Conservation (phyloP, 768 basidiomycete genomes). For the Mycena filopes region DNA sequence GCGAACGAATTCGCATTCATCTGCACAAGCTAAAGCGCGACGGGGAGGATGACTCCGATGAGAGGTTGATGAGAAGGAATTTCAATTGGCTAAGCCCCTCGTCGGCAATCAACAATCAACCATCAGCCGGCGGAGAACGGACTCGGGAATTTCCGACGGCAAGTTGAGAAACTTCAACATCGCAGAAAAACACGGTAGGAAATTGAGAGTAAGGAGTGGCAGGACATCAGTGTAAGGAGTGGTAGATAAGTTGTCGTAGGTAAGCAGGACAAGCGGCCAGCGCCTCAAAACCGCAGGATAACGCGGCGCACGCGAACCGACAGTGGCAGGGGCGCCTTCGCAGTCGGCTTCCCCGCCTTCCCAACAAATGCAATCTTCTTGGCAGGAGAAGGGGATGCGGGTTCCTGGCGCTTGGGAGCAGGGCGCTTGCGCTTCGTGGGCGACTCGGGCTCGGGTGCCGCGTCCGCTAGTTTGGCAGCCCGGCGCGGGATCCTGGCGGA, state of each 20-base stretch:
- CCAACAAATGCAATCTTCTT: conserved; percentile 15
- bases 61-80: no score
- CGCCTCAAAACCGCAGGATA: conserved; percentile 10
- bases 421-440: conserved; percentile 18
- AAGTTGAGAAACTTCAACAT: no score
- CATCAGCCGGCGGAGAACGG: no score
- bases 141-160: no score
- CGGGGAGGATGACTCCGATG: no score
- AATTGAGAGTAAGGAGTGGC: no score
- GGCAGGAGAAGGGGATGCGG: neutral
- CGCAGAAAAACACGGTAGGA: no score
- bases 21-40: no score
- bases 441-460: neutral
- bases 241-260: no score
- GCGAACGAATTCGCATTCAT: neutral
- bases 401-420: neutral
- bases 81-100: no score
- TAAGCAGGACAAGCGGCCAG: no score
- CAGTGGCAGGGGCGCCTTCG: neutral
- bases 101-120: no score
- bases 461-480: neutral
- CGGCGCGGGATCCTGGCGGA: conserved; percentile 7
- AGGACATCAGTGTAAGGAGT: neutral
- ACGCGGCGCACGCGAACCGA: conserved; percentile 1
- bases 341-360: conserved; percentile 3